Base-by-base conservation (phyloP, 1,284 basidiomycete species). In the Ustilago vetiveriae region DNA sequence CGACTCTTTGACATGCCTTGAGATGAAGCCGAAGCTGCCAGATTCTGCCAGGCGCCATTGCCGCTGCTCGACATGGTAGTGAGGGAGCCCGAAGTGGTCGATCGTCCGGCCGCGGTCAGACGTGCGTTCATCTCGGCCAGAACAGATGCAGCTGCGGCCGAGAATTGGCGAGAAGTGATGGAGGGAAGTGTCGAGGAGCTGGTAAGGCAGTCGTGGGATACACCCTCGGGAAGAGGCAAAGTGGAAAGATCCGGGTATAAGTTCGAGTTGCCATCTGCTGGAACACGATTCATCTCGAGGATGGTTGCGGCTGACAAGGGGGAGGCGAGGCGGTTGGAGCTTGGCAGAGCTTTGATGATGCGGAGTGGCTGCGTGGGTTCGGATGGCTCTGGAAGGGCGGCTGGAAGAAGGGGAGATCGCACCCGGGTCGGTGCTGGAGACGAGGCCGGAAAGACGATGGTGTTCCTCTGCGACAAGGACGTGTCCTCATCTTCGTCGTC, bases 61-160 rank as follows among this genome's bases (percentile, higher is more conserved):
- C 55, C 55, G 24, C 49, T 38, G 36, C 54, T 65, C n/a, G 62
- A 65, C 54, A 63, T 44, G 33, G 50, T 57, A 6, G 58, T 26
- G 9, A 63, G 42, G 11, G 70, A 65, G n/a, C 52, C 51, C 2
- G 50, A 51, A 8, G 59, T 59, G 14, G 52, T 48, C 11, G 55
- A 63, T 23, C 56, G 27, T 27, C 71, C 70, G 17, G 66, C 58
- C 23, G 71, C 69, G 14, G 54, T 47, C 8, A 74, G 50, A 16
- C 74, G 60, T 21, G 69, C 69, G 17, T 75, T 74, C 64, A 75
- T 72, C 35, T 75, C 74, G 4, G 70, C 72, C 11, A 71, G 54
- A 6, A 75, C 59, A 14, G 72, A 60, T 6, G 64, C 66, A 17
- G 67, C 60, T 14, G 74, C 72, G 0, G 65, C 66, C 16, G 55